Percentiles rank a stretch among this genome's conserved stretches.
These are phyloP conservation scores for Leccinum subgranulosum DNA, from an alignment of 768 basidiomycete species.

Conservation along the genomic window DNA sequence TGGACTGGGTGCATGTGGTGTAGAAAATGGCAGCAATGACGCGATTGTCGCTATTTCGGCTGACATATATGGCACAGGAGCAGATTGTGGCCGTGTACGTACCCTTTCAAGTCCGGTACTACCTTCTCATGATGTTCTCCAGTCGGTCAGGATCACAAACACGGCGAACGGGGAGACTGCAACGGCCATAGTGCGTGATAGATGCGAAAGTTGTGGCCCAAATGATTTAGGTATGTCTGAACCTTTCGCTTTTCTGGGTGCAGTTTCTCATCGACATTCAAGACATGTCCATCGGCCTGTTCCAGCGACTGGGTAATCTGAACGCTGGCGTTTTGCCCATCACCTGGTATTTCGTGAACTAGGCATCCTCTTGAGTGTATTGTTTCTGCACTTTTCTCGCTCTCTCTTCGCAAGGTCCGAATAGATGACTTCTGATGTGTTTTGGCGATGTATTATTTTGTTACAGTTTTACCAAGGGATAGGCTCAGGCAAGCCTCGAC, in stretches of 20 bases:
- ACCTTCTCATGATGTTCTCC: conserved; percentile 11
- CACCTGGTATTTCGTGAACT: conserved; percentile 52
- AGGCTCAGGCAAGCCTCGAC: conserved; percentile 20
- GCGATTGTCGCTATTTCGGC: conserved; percentile 62
- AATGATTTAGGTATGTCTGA: conserved; percentile 52
- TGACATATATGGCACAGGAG: conserved; percentile 49
- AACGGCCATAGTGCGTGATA: conserved; percentile 52
- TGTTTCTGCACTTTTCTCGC: neutral
- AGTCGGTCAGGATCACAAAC: conserved; percentile 64
- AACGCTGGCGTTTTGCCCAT: conserved; percentile 49
- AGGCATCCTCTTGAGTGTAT: conserved; percentile 34
- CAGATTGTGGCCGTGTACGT: conserved; percentile 59
- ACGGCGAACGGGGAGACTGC: conserved; percentile 48
- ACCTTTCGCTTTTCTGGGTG: neutral
- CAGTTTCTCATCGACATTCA: conserved; percentile 8
- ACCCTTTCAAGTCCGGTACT: neutral
- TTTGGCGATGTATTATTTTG: conserved; percentile 24
- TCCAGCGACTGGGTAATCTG: conserved; percentile 49
- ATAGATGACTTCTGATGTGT: conserved; percentile 9
- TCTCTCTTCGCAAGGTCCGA: conserved; percentile 3
- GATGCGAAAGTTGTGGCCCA: conserved; percentile 53
- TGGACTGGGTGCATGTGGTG: conserved; percentile 63
- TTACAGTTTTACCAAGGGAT: conserved; percentile 6
- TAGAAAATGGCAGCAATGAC: conserved; percentile 44
- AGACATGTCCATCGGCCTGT: conserved; percentile 70